These are phyloP conservation scores for Isatis tinctoria DNA, from an alignment of 345 rosid species.

Conservation along the genomic window DNA sequence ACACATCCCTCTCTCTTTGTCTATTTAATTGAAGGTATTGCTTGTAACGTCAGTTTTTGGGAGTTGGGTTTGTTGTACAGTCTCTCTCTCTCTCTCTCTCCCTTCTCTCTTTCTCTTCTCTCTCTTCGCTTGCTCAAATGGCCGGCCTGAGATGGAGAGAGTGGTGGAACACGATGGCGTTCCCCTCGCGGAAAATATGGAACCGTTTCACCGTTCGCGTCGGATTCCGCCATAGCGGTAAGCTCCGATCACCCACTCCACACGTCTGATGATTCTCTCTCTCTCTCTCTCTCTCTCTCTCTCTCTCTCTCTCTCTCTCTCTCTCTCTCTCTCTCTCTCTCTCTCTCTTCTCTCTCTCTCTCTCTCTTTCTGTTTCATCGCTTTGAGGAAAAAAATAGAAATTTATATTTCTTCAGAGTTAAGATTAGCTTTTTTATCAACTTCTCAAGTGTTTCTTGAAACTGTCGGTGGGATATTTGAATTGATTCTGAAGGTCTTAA, in stretches of 20 bases:
- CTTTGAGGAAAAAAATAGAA: neutral
- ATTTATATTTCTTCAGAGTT: neutral
- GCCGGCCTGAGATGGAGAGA: constrained; percentile 33
- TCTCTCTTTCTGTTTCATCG: neutral
- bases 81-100: neutral
- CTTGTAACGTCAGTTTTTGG: constrained; percentile 18
- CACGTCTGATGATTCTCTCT: too few relatives aligned
- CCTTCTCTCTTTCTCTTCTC: neutral
- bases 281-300: too few relatives aligned
- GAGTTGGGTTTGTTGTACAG: constrained; percentile 11
- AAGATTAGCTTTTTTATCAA: neutral
- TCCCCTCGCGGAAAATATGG: constrained; percentile 43
- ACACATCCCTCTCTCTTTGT: neutral
- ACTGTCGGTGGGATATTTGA: neutral
- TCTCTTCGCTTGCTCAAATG: neutral
- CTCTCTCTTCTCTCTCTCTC: too few relatives aligned
- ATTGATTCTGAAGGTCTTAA: neutral
- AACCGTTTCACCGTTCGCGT: constrained; percentile 38
- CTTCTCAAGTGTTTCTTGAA: neutral
- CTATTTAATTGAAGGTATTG: constrained; percentile 19
- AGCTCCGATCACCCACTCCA: constrained; percentile 8
- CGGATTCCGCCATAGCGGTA: constrained; percentile 46
- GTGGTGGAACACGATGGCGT: constrained; percentile 40
- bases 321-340: too few relatives aligned
- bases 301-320: too few relatives aligned